These are phyloP conservation scores for Styphnolobium japonicum DNA, from an alignment of 306 rosid species.

Conservation along the genomic window DNA sequence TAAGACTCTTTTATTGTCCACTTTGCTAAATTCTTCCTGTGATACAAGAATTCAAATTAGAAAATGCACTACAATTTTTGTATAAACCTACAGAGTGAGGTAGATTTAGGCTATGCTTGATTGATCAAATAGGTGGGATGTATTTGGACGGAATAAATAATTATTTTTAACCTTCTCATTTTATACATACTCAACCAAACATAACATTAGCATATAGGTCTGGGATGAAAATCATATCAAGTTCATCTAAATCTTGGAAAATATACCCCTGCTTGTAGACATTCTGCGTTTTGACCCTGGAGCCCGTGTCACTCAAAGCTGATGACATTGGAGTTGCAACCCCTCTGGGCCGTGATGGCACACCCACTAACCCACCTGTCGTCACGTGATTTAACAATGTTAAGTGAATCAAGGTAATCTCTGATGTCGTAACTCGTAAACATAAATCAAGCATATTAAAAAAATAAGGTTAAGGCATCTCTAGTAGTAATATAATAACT, in stretches of 20 bases:
- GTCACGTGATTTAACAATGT: no score
- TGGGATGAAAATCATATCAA: not conserved
- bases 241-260: no score
- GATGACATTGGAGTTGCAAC: no score
- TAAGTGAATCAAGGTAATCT: no score
- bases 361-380: no score
- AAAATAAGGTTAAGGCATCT: not conserved
- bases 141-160: not conserved
- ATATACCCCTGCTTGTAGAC: no score
- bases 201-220: not conserved
- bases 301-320: no score
- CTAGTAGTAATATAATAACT: not conserved
- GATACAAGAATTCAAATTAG: not conserved
- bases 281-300: no score
- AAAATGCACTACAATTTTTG: not conserved
- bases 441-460: no score
- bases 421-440: no score
- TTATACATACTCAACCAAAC: not conserved
- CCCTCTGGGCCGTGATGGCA: no score
- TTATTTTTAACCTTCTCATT: not conserved
- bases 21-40: not conserved
- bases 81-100: not conserved
- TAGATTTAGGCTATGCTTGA: not conserved
- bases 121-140: not conserved
- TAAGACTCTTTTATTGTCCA: not conserved